Evolutionary conservation across 805 yeast species (phyloP).

Genomic region (Myxozyma mucilagina): DNA sequence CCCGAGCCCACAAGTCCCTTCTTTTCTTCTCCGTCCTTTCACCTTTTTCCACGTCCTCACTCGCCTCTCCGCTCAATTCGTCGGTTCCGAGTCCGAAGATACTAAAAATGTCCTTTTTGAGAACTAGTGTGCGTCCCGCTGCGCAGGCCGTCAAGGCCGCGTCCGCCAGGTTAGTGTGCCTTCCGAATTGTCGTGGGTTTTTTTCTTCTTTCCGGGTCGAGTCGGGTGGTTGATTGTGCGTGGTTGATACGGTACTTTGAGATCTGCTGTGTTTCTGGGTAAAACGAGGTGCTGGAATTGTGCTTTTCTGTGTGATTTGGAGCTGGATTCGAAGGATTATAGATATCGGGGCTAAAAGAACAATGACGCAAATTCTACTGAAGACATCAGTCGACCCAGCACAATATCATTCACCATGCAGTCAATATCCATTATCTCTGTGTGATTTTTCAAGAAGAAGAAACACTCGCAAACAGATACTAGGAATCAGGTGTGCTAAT

Average conservation of each 20-base stretch:
- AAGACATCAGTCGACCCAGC: no score
- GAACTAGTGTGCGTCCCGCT: conserved; percentile 35
- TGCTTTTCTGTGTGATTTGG: no score
- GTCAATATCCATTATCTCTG: no score
- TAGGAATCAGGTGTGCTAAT: not conserved
- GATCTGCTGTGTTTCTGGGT: no score
- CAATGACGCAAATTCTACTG: no score
- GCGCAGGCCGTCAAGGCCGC: conserved; percentile 35
- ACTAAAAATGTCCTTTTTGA: conserved; percentile 36
- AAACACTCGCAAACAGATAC: not conserved
- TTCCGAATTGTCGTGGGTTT: not conserved
- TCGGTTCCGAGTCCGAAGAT: not conserved
- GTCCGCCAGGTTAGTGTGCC: conserved; percentile 34
- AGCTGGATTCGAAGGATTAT: no score
- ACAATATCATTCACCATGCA: no score
- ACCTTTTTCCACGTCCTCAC: conserved; percentile 7
- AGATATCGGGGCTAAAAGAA: no score
- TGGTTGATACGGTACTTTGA: no score
- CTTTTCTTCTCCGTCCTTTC: conserved; percentile 18
- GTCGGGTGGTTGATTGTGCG: not conserved
- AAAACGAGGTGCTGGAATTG: no score
- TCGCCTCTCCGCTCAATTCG: conserved; percentile 18
- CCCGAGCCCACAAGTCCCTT: not conserved
- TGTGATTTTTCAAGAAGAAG: not conserved
- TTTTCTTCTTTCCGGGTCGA: not conserved